These are phyloP conservation scores for Jackrogersella minutella DNA, from an alignment of 495 filamentous ascomycete genomes.

Conservation along the genomic window DNA sequence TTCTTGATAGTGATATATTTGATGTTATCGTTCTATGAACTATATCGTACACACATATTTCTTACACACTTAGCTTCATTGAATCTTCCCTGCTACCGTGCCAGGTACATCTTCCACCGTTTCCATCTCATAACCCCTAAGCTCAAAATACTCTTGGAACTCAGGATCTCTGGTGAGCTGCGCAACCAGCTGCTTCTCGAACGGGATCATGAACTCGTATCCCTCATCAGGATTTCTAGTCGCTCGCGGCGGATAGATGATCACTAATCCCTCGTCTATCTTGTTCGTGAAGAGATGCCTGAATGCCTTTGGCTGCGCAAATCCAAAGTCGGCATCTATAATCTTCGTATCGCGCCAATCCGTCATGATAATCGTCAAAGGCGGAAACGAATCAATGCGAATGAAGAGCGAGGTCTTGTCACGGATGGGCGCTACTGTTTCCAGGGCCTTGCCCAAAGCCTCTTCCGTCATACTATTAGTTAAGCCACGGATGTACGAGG, in stretches of 20 bases:
- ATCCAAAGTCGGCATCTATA: constrained; percentile 45
- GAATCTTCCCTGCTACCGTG: background rate
- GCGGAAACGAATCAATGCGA: constrained; percentile 43
- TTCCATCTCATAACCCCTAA: constrained; percentile 44
- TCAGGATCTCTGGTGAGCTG: constrained; percentile 51
- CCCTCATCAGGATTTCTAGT: constrained; percentile 50
- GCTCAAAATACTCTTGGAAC: constrained; percentile 53
- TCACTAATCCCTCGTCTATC: constrained; percentile 41
- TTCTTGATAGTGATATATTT: background rate
- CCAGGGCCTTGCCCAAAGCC: constrained; percentile 43
- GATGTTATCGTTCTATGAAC: background rate
- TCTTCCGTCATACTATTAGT: constrained; percentile 51
- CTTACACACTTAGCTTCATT: background rate
- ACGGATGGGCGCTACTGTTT: constrained; percentile 45
- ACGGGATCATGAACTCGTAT: constrained; percentile 51
- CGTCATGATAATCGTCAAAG: constrained; percentile 40
- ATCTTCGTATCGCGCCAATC: constrained; percentile 45
- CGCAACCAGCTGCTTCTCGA: constrained; percentile 49
- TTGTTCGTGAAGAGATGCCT: constrained; percentile 40
- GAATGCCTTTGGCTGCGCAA: constrained; percentile 39
- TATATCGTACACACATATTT: background rate
- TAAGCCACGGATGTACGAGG: constrained; percentile 49
- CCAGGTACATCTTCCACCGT: background rate
- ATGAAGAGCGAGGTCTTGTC: constrained; percentile 48
- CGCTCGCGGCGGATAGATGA: constrained; percentile 43